Base-by-base conservation (phyloP, 2,329 filamentous ascomycete genomes). In the Fusarium sambucinum region DNA sequence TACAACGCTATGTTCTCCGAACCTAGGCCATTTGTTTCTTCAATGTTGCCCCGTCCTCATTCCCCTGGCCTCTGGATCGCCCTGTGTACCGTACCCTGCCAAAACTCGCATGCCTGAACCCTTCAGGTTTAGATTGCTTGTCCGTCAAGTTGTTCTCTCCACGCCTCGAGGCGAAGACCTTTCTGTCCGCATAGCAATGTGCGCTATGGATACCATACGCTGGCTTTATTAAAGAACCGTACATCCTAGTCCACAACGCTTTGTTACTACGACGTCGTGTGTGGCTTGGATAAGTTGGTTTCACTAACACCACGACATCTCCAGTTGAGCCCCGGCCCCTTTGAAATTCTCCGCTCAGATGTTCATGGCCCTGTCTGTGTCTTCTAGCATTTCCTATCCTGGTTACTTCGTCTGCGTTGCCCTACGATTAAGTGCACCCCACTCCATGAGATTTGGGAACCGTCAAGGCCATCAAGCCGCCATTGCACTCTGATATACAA, bases 341-440 rank as follows among this genome's bases (percentile, higher is more conserved):
- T 55, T 63, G 67, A 74, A 74, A 73, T 69, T 73, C 71, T 68
- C 71, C 69, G 73, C 68, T 70, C 67, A 64, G 70, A 64, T 72
- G 59, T 58, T 67, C 65, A 67, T 58, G 57, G 66, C 63, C 69
- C 64, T 70, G 33, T 54, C 64, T 70, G 32, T 54, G 59, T 67
- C 61, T 75, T 76, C 76, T 77, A 71, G 74, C 75, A 80, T 79
- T 80, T 75, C 78, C 77, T 74, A 73, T 78, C 79, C 75, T 74
- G 79, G 79, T 70, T 64, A 74, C 74, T 67, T 73, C 73, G 77
- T 77, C 76, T 78, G 75, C 76, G 73, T 74, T 75, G 73, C 71
- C 65, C 73, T 74, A 77, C 74, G 66, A 59, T 60, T 55, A 65
- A 67, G 72, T 61, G 56, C 58, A 64, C 55, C 66, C 62, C 62